These are phyloP conservation scores for Leccinum fibrillosum DNA, from an alignment of 768 basidiomycete genomes.

Conservation along the genomic window DNA sequence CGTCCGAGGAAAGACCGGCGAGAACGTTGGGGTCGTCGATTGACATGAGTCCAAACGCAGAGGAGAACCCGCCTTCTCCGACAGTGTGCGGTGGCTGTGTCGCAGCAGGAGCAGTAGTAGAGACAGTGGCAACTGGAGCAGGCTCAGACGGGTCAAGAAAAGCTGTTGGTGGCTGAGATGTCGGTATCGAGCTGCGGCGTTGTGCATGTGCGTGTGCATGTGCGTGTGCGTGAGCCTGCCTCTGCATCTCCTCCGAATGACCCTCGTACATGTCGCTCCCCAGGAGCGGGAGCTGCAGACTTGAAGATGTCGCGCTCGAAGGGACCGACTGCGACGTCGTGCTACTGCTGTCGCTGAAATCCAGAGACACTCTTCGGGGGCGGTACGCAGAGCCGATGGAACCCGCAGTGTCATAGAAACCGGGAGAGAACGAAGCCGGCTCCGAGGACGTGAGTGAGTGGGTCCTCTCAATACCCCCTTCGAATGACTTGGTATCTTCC, in stretches of 20 bases:
- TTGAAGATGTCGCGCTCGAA: slow-evolving; percentile 55
- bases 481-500: slow-evolving; percentile 30
- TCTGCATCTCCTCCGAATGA: slow-evolving; percentile 27
- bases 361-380: slow-evolving; percentile 33
- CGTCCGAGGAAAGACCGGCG: slow-evolving; percentile 56
- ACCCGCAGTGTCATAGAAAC: slow-evolving; percentile 13
- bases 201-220: neutral
- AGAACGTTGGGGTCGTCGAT: slow-evolving; percentile 71
- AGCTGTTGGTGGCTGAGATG: slow-evolving; percentile 9
- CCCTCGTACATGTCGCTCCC: slow-evolving; percentile 28
- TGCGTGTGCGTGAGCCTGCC: slow-evolving; percentile 9
- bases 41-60: slow-evolving; percentile 72
- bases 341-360: slow-evolving; percentile 44
- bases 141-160: neutral
- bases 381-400: slow-evolving; percentile 27
- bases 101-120: neutral
- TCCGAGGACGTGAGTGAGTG: slow-evolving; percentile 23
- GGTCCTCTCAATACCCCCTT: slow-evolving; percentile 14
- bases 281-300: slow-evolving; percentile 45
- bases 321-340: slow-evolving; percentile 42
- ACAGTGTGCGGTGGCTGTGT: slow-evolving; percentile 12
- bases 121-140: neutral
- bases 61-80: slow-evolving; percentile 46
- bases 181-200: slow-evolving; percentile 16
- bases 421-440: slow-evolving; percentile 19